A percentile compares a stretch with the other conserved stretches of the same genome.
These are phyloP conservation scores for Fusarium concolor DNA, from an alignment of 2,329 filamentous ascomycete species.

Conservation along the genomic window DNA sequence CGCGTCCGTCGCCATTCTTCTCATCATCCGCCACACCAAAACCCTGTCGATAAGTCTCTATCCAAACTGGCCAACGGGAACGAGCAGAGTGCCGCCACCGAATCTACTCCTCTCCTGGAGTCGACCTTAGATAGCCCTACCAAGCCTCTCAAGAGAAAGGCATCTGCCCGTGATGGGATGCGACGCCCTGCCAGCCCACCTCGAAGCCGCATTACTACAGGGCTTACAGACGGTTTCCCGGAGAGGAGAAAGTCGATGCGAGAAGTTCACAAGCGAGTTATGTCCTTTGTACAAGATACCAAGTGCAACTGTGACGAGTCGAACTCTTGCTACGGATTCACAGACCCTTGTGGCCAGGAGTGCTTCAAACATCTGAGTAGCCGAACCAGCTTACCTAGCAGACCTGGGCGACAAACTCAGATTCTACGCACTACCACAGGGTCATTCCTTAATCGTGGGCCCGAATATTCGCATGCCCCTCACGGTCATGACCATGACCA, in stretches of 20 bases:
- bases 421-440: conserved; percentile 59
- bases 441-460: conserved; percentile 46
- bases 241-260: conserved; percentile 65
- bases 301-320: conserved; percentile 71
- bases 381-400: conserved; percentile 49
- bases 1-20: conserved; percentile 49
- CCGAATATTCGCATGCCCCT: conserved; percentile 45
- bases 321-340: conserved; percentile 72
- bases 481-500: conserved; percentile 42
- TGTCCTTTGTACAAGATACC: conserved; percentile 74
- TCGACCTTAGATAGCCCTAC: conserved; percentile 45
- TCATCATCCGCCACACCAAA: conserved; percentile 42
- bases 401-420: conserved; percentile 50
- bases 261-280: conserved; percentile 65
- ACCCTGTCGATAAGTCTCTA: conserved; percentile 32
- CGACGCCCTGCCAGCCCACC: conserved; percentile 43
- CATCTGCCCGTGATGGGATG: conserved; percentile 49
- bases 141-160: conserved; percentile 45
- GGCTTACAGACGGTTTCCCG: conserved; percentile 47
- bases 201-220: conserved; percentile 44
- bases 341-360: conserved; percentile 73
- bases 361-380: conserved; percentile 69
- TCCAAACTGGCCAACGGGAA: conserved; percentile 38
- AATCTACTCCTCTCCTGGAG: conserved; percentile 64
- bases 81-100: conserved; percentile 46